Conservation (phyloP, 1,284 basidiomycete genomes). For the Cystobasidium slooffiae region DNA sequence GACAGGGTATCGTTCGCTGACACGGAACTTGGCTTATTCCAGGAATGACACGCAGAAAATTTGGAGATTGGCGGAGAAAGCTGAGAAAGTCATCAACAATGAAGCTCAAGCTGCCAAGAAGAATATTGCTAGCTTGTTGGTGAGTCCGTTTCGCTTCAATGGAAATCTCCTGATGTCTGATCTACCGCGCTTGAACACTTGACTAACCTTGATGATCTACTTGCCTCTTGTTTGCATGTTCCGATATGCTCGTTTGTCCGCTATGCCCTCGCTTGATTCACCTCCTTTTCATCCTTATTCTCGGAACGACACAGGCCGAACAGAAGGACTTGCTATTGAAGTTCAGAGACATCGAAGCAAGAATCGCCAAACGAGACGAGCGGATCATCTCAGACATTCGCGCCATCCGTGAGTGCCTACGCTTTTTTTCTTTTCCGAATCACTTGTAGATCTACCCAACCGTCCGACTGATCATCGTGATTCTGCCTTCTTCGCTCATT, state of each 20-base stretch:
- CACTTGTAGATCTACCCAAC: not conserved
- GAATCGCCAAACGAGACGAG: constrained; percentile 4
- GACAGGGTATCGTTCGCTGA: not conserved
- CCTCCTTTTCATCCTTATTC: not conserved
- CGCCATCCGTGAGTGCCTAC: not conserved
- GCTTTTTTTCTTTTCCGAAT: not conserved
- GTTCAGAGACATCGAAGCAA: not conserved
- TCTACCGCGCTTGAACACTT: not conserved
- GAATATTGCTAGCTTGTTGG: not conserved
- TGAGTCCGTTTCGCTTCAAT: not conserved
- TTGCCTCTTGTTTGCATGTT: not conserved
- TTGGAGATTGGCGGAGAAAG: not conserved
- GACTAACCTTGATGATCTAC: not conserved
- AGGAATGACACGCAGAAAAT: not conserved
- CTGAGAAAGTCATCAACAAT: not conserved
- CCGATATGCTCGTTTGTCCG: too few species aligned
- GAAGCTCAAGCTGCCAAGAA: constrained; percentile 6
- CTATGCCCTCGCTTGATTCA: not conserved
- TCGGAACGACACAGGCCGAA: constrained; percentile 10
- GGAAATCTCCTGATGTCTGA: not conserved
- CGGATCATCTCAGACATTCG: not conserved
- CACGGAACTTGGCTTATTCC: not conserved
- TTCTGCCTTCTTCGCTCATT: not conserved
- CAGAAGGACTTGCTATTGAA: constrained; percentile 10
- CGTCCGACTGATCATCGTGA: too few species aligned